Base-by-base conservation (phyloP, 768 basidiomycete species). In the Auriculariales sp. region DNA sequence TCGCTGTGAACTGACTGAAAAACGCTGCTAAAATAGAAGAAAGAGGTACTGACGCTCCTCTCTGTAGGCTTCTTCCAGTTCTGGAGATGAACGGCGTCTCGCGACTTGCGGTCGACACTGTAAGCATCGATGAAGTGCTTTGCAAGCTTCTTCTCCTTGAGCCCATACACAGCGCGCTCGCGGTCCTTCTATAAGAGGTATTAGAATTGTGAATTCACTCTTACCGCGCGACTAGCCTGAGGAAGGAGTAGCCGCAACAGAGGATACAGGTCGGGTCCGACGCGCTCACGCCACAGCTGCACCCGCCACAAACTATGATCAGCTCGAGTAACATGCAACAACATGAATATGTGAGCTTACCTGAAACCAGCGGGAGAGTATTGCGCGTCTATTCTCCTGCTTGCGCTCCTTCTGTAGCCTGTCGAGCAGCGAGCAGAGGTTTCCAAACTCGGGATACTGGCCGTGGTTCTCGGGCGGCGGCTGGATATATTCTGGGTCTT, bases 81-180 rank as follows among this genome's bases (percentile, higher is more conserved):
- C 42, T 84, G 65, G 36, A 99, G 66, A 33, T 86, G 75, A 45
- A 84, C 73, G 0, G 89, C 83, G 58, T 93, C 89, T 5, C 79
- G 80, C 49, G 89, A 84, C 59, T 78, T 78, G 61, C 66, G 75
- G 32, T 83, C 83, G 2, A 99, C 70, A 1, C 87, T 88, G 30
- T 98, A 84, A 2, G 93, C 73, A 53, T 84, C 81, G 67, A 94
- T 89, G 61, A 93, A 95, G 9, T 78, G 79, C 64, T 92, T 97
- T 3, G 92, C 93, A 2, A 99, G 68, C 60, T 85, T 87, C 66
- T 85, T 86, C 68, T 99, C 95, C 62, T 99, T 99, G 55, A 95
- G 64, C 12, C 91, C 88, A 63, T 98, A 99, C 0, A 92, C 81
- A 0, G 88, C 77, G 48, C 95, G 79, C 54, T 97, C 90, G 29